Conservation (phyloP, 768 basidiomycete genomes). For the Daedalea quercina region DNA sequence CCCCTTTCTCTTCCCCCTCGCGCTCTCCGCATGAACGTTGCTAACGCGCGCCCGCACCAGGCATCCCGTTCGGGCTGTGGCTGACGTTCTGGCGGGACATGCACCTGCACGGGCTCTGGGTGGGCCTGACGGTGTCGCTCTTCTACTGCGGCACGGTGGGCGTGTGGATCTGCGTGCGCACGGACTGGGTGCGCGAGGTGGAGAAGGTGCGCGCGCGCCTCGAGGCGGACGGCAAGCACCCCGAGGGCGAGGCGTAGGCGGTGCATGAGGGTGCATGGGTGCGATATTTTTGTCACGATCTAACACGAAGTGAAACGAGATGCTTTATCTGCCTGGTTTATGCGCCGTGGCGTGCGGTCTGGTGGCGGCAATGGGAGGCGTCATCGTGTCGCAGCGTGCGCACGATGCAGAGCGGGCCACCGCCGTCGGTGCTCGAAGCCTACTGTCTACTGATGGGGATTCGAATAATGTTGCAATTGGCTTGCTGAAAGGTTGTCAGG, state of each 20-base stretch:
- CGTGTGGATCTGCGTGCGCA: slow-evolving; percentile 42
- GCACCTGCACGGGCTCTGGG: slow-evolving; percentile 75
- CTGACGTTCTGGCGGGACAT: slow-evolving; percentile 57
- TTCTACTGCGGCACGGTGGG: slow-evolving; percentile 51
- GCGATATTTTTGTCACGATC: too few species aligned
- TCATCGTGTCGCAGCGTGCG: too few species aligned
- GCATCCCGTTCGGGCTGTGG: slow-evolving; percentile 78
- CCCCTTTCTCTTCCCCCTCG: background rate
- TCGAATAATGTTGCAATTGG: too few species aligned
- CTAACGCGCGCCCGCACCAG: slow-evolving; percentile 22
- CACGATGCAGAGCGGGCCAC: too few species aligned
- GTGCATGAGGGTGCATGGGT: too few species aligned
- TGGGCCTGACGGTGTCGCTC: slow-evolving; percentile 68
- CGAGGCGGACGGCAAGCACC: slow-evolving; percentile 35
- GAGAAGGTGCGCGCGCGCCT: slow-evolving; percentile 50
- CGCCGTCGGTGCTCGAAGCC: too few species aligned
- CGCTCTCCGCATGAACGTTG: background rate
- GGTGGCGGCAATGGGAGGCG: too few species aligned
- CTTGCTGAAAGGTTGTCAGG: too few species aligned
- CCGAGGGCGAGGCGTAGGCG: background rate
- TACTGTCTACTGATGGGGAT: too few species aligned
- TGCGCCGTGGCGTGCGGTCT: too few species aligned
- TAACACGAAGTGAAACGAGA: too few species aligned
- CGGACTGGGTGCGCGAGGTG: slow-evolving; percentile 70
- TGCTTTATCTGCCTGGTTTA: too few species aligned